Evolutionary conservation across 176 grass and related monocot genomes (phyloP), one percentile per base, ranked within the genome.

Genomic region (Rhynchospora breviuscula): DNA sequence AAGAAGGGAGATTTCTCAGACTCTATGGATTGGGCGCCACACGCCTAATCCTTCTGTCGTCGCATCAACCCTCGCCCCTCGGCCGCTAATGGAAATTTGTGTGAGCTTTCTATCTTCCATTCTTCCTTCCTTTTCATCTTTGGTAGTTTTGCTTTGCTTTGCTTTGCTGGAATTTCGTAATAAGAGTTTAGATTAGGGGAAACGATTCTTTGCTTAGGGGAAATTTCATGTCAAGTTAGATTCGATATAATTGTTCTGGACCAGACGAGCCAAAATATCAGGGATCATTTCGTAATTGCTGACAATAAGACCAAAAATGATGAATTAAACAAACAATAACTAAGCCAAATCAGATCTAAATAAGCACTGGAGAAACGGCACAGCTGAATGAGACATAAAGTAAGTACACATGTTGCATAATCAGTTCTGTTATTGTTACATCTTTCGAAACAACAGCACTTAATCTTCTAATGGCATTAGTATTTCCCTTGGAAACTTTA

Each of bases 1-100:
- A 53, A 56, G 6, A 33, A 56, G 56, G 5, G 31, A 56, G 25
- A 8, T n/a, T 53, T 33, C 14, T 56, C 10, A 8, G 9, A 47
- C 4, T 45, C 35, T 17, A 57, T 46, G 43, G 79, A 63, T 48
- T 63, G 40, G 58, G 10, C 57, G 31, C 35, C 35, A 40, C 35
- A 33, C 43, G 80, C 80, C 45, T 67, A 67, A 82, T 82, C 21
- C 80, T 51, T 53, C 22, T 67, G 23, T 81, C 54, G 33, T 21
- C 22, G 44, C 5, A 40, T 53, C 67, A 66, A 68, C 23, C 60
- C 12, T 82, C 80, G 62, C 26, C 26, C 26, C 26, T 29, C 26
- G 26, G 26, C 26, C 1, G 10, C 44, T 82, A 66, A 82, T 82
- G 80, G 46, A 33, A 68, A 52, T 47, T 31, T 82, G 4, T 66